Evolutionary conservation across 1,139 yeast genomes (phyloP), one percentile per base, ranked within the genome.

Genomic region (Hyphopichia burtonii): DNA sequence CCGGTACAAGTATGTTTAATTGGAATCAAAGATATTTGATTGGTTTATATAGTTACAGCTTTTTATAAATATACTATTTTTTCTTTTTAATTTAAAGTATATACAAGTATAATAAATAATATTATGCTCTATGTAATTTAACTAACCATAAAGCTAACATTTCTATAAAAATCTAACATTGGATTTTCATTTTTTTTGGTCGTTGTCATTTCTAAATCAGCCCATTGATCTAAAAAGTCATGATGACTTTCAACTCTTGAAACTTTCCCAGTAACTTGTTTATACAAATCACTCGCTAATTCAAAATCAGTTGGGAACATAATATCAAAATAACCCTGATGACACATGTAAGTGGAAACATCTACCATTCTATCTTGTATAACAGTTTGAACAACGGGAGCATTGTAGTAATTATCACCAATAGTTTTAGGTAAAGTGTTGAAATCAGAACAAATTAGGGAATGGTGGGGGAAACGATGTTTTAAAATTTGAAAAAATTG

Each of bases 381-480:
- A 51, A 87, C 79, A 0, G 95, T 88, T 55, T 88, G 96, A 0
- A 88, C 96, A 1, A 87, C 93, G 0, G 96, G 96, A 0, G 88
- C 75, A 52, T 80, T 81, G 49, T 64, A 68, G 55, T 81, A 84
- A 6, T 31, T 16, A 0, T 93, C 95, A 1, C 70, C 63, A 11
- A 82, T 74, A 1, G 85, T 61, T 31, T 80, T 81, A 7, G 86
- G 82, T 38, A 88, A 66, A 47, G 71, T 65, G 44, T 85, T 75
- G 65, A 88, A 88, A 59, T 89, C 96, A 0, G 95, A 80, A 4
- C 88, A 72, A 15, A 88, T 56, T 19, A 88, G 65, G 15, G 82
- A 80, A 59, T 89, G 96, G 41, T 85, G 75, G 2, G 96, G 96
- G 59, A 88, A 88, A 45, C 76, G 71, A 38, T 76, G 71, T 46